Evolutionary conservation across 345 rosid genomes (phyloP).

Genomic region (Euphorbia tirucalli): DNA sequence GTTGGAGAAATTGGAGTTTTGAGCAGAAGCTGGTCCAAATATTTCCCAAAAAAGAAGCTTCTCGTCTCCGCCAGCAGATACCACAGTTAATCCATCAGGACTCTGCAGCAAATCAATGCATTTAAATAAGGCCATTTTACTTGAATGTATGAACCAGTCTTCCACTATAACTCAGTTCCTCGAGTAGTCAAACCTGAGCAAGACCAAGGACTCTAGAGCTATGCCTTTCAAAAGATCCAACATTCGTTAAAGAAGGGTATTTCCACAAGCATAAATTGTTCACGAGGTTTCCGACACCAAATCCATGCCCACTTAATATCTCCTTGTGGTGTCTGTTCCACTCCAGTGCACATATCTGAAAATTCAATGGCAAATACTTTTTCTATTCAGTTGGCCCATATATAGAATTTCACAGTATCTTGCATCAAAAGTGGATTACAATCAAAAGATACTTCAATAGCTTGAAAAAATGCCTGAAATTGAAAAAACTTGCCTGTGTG

Average conservation of each 20-base stretch:
- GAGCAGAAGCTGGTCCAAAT: slow-evolving; percentile 44
- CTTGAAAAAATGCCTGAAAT: neutral
- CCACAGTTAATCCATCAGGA: slow-evolving; percentile 51
- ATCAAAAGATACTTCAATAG: neutral
- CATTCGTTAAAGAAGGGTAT: slow-evolving; percentile 47
- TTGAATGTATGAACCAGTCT: neutral
- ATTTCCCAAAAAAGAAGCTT: slow-evolving; percentile 52
- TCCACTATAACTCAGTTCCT: neutral
- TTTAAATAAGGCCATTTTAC: no score
- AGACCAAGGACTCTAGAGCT: slow-evolving; percentile 40
- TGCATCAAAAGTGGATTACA: no score
- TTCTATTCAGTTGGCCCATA: no score
- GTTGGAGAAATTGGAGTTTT: slow-evolving; percentile 26
- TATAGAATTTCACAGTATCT: no score
- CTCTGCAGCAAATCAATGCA: slow-evolving; percentile 31
- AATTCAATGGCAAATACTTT: no score
- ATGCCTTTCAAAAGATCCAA: slow-evolving; percentile 31
- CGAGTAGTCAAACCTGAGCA: slow-evolving; percentile 50
- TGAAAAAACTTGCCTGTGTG: slow-evolving; percentile 40
- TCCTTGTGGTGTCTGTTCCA: slow-evolving; percentile 65
- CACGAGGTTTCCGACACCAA: slow-evolving; percentile 20
- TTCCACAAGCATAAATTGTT: slow-evolving; percentile 47
- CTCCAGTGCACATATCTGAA: slow-evolving; percentile 50
- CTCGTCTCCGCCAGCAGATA: slow-evolving; percentile 48
- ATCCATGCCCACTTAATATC: slow-evolving; percentile 54